Evolutionary conservation across 83 land plant genomes (phyloP), one percentile per base, ranked within the genome.

Genomic region (Larix sibirica): DNA sequence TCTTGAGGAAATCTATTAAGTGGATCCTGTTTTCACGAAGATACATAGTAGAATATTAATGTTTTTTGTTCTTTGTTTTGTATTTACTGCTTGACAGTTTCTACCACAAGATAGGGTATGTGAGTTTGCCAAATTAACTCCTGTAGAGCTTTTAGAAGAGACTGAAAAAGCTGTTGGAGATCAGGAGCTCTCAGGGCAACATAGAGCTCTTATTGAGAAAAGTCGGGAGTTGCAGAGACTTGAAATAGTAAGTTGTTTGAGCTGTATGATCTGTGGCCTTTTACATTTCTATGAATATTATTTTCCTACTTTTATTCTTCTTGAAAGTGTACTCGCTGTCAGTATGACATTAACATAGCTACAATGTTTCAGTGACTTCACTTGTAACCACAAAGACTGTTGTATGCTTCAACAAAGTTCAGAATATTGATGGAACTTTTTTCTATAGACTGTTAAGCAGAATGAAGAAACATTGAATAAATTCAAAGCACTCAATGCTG

Each of bases 81-180:
- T 73, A n/a, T 73, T 73, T 73, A n/a, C 21, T 83, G 12, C 23
- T 61, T 64, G 71, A 14, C 88, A 97, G 99, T 97, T 97, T 83
- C 85, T 98, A 38, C 99, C 99, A 24, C 99, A 98, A 87, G 99
- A 98, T 70, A 86, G 99, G 60, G 99, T 98, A 3, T 96, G 96
- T 80, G 99, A 98, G 83, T 98, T 98, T 90, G 99, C 99, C 3
- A 98, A 96, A 83, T 83, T 98, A 83, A 92, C 92, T 80, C 99
- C 99, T 36, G 87, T 93, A 54, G 92, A 98, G 80, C 97, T 98
- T 70, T 75, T 98, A 50, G 95, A 94, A 76, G 99, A 97, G 82
- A 97, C 99, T 40, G 99, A 97, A 82, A 97, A 97, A 83, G 98
- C 99, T 80, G 95, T 97, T 79, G 99, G 99, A 38, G 95, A 97